Conservation (phyloP, 805 yeast genomes). For the Pichia phayaonensis region DNA sequence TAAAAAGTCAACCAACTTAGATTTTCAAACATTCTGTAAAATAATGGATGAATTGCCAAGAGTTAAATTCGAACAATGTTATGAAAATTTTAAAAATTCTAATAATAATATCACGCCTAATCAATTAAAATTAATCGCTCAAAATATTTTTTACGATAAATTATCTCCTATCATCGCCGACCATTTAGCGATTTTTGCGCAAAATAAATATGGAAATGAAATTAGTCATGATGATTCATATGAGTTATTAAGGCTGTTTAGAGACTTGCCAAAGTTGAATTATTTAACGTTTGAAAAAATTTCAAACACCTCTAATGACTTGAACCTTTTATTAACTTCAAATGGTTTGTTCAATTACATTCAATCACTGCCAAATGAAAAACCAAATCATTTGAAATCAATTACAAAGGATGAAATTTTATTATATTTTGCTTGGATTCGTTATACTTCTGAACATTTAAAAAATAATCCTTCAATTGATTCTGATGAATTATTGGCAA, state of each 20-base stretch:
- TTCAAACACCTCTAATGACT: slow-evolving; percentile 12
- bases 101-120: slow-evolving; percentile 13
- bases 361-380: slow-evolving; percentile 8
- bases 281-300: slow-evolving; percentile 25
- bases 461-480: slow-evolving; percentile 20
- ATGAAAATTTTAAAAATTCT: slow-evolving; percentile 12
- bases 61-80: slow-evolving; percentile 20
- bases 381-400: slow-evolving; percentile 4
- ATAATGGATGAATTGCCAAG: slow-evolving; percentile 22
- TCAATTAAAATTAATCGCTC: slow-evolving; percentile 18
- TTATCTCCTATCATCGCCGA: slow-evolving; percentile 44
- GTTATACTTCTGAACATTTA: slow-evolving; percentile 22
- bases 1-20: background rate
- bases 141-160: slow-evolving; percentile 23
- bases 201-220: slow-evolving; percentile 33
- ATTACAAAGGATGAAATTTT: slow-evolving; percentile 24
- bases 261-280: slow-evolving; percentile 28
- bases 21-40: slow-evolving; percentile 15
- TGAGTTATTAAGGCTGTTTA: slow-evolving; percentile 38
- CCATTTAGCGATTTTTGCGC: slow-evolving; percentile 43
- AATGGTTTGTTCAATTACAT: slow-evolving; percentile 22
- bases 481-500: slow-evolving; percentile 28
- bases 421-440: slow-evolving; percentile 31
- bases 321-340: slow-evolving; percentile 14
- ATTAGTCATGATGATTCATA: slow-evolving; percentile 42